A percentile compares a stretch with the other conserved stretches of the same genome.
Evolutionary conservation across 192 early-diverging fungal species (phyloP).

Genomic region (Coemansia umbellata): DNA sequence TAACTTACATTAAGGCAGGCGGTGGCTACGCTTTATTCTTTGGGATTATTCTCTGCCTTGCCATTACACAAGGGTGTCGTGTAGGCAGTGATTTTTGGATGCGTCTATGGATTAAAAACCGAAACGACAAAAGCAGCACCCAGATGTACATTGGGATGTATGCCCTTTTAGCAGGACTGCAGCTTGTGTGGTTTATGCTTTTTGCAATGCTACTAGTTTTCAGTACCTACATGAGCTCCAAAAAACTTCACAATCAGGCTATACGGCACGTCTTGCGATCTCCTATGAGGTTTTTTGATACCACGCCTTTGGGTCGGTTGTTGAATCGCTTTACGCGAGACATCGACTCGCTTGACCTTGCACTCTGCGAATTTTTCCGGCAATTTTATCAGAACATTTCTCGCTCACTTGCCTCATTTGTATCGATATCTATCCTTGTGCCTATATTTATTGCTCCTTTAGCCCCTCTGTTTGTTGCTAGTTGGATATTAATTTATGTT

Average conservation of each 20-base stretch:
- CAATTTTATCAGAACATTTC: constrained; percentile 57
- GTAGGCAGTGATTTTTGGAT: constrained; percentile 62
- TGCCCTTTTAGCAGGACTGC: constrained; percentile 58
- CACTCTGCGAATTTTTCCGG: constrained; percentile 60
- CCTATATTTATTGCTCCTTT: constrained; percentile 73
- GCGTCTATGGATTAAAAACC: constrained; percentile 56
- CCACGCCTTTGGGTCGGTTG: constrained; percentile 68
- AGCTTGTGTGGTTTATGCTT: constrained; percentile 47
- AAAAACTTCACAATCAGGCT: constrained; percentile 66
- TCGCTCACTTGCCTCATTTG: constrained; percentile 35
- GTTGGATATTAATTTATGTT: constrained; percentile 67
- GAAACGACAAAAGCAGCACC: constrained; percentile 7
- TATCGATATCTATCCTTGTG: constrained; percentile 46
- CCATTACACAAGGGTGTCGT: constrained; percentile 28
- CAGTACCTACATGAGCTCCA: constrained; percentile 47
- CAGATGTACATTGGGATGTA: constrained; percentile 66
- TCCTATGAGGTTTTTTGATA: constrained; percentile 73
- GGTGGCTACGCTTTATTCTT: constrained; percentile 19
- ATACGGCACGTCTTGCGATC: constrained; percentile 66
- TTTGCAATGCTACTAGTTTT: constrained; percentile 23
- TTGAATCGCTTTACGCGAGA: constrained; percentile 74
- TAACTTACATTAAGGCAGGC: constrained; percentile 51
- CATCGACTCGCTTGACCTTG: constrained; percentile 57
- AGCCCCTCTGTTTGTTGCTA: constrained; percentile 67
- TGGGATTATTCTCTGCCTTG: constrained; percentile 23